Conservation (phyloP, 2,329 filamentous ascomycete genomes). For the Botryosphaeria dothidea region DNA sequence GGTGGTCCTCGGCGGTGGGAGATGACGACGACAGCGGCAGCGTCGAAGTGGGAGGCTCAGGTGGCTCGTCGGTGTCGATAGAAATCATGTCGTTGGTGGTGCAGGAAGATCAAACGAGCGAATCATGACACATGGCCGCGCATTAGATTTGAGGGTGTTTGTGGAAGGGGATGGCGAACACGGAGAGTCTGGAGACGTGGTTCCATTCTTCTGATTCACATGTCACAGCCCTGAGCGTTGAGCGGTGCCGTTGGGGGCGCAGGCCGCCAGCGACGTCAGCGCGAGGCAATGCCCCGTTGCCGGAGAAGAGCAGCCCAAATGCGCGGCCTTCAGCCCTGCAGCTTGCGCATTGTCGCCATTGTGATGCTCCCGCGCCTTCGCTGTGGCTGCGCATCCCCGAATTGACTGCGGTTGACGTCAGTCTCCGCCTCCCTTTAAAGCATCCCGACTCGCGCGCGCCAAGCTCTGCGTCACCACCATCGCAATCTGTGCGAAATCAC, state of each 20-base stretch:
- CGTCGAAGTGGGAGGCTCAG: conserved; percentile 4
- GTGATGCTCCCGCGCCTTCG: neutral
- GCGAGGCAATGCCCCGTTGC: neutral
- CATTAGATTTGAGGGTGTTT: neutral
- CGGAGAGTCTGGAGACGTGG: conserved; percentile 18
- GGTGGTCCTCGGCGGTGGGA: neutral
- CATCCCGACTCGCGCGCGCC: conserved; percentile 10
- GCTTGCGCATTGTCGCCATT: neutral
- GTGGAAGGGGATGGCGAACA: neutral
- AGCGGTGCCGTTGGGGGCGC: conserved; percentile 9
- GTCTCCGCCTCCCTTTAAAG: neutral
- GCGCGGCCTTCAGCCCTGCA: neutral
- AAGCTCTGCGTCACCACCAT: neutral
- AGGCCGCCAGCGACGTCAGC: conserved; percentile 13
- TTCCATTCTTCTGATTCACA: conserved; percentile 18
- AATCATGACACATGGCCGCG: conserved; percentile 11
- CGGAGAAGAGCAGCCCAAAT: neutral
- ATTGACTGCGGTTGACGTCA: conserved; percentile 7
- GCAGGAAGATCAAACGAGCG: conserved; percentile 3
- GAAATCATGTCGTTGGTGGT: neutral
- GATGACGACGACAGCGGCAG: neutral
- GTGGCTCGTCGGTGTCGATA: conserved; percentile 10
- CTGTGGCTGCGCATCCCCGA: neutral
- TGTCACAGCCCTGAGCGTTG: conserved; percentile 15
- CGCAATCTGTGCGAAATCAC: neutral